These are phyloP conservation scores for Aureobasidium leucospermi DNA, from an alignment of 2,329 filamentous ascomycete species.

Conservation along the genomic window DNA sequence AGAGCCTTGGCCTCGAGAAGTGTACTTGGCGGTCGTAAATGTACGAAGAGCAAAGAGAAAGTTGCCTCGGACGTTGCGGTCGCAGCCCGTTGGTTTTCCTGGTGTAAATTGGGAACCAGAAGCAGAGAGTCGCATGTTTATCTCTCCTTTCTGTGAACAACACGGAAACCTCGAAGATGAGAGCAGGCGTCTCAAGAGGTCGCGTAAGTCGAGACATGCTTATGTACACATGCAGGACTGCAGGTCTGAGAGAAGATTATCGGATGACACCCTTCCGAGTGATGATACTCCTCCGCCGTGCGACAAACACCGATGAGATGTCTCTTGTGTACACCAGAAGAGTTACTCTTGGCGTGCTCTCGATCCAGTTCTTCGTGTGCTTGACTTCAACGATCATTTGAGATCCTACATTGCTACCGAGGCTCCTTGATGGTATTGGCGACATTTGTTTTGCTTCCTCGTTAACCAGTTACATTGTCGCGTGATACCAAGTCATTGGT, in stretches of 20 bases:
- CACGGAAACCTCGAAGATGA: too few relatives aligned
- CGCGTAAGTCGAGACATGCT: too few relatives aligned
- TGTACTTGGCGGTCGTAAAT: background rate
- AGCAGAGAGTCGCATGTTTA: background rate
- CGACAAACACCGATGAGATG: background rate
- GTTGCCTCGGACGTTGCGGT: background rate
- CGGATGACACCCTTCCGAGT: background rate
- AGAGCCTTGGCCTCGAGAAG: background rate
- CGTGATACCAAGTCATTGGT: background rate
- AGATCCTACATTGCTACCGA: background rate
- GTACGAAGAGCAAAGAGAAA: background rate
- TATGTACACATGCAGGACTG: too few relatives aligned
- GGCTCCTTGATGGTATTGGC: background rate
- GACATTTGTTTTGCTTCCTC: background rate
- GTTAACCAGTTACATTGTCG: background rate
- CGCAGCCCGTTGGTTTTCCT: background rate
- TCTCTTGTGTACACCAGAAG: background rate
- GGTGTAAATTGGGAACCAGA: background rate
- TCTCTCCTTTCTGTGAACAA: too few relatives aligned
- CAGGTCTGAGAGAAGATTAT: background rate
- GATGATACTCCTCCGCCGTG: too few relatives aligned
- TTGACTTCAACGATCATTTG: background rate
- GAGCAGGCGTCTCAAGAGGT: too few relatives aligned
- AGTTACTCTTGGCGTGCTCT: background rate
- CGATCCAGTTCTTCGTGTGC: background rate